Base-by-base conservation (phyloP, 2,329 filamentous ascomycete species). In the Coniochaeta prunicola region DNA sequence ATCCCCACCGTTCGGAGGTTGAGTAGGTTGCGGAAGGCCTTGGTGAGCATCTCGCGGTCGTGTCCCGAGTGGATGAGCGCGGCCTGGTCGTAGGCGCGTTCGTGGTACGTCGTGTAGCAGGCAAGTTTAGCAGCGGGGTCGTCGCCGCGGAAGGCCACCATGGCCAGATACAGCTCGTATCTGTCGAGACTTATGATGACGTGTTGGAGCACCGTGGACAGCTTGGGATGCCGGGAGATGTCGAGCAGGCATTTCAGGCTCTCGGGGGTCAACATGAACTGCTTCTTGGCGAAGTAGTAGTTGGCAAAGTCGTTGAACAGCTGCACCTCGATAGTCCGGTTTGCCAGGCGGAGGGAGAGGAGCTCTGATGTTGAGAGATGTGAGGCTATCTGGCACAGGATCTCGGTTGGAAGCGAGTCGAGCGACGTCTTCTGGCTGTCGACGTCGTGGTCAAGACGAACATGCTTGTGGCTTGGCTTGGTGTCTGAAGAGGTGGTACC, bases 231-330 rank as follows among this genome's bases (percentile, higher is more conserved):
- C 4, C 65, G 66, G n/a, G 81, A 77, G 36, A 84, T 82, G 65
- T 80, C 73, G 68, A 80, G 62, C 12, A 87, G 73, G 0, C 79
- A 74, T 57, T 80, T 75, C 10, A 88, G 71, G 64, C 85, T 88
- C 63, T 76, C 70, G 34, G 81, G 73, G 1, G 79, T 80, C 58
- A 87, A 66, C 80, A 87, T 85, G 70, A 88, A 89, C 66, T 88
- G 85, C 65, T 81, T 83, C 68, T 83, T 84, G 56, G 73, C 76
- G 70, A 90, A 89, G 74, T 86, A 89, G 62, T 87, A 84, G 26
- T 73, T 73, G 30, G 79, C 75, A 64, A 88, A 89, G 34, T 74
- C 74, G 55, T 77, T 73, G 68, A 83, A 82, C 13, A 87, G 72
- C 1, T 74, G 72, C 21, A 70, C 70, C 66, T 88, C 84, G 13